Base-by-base conservation (phyloP, 495 filamentous ascomycete species). In the Podospora sp. region DNA sequence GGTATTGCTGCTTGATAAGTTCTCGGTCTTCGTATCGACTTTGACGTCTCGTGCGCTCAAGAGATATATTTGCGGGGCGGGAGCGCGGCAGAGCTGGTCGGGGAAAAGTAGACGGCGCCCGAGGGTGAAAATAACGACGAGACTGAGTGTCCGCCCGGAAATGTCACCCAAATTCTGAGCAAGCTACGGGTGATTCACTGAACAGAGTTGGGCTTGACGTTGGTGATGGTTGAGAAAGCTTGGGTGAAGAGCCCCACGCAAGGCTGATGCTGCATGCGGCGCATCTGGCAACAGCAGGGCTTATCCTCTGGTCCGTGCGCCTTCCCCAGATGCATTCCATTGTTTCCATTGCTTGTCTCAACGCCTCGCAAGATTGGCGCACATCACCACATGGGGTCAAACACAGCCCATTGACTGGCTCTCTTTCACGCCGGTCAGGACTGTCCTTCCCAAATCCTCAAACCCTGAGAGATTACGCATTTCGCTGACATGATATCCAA, bases 241-340 rank as follows among this genome's bases (percentile, higher is more conserved):
- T 26, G 22, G 20, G 22, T 57, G 11, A 46, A 46, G 53, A 24
- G 21, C 53, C 53, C 53, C 53, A 57, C 53, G 26, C 53, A 57
- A 57, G 53, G 53, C 53, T 57, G 53, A 24, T 24, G 21, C 22
- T 27, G 53, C 53, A 57, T 7, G 53, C 53, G 53, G 53, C 22
- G 26, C n/a, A 57, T 26, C 12, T 5, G 26, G 53, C 52, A 56
- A 26, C 20, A 14, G n/a, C 53, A 57, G 18, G 21, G 53, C 26
- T 57, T 55, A n/a, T n/a, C 40, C 16, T 6, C 40, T 46, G 40
- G 40, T 46, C 40, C 40, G 40, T 46, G 40, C 40, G 40, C 12
- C 40, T 46, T 18, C 40, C 40, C 40, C 40, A 14, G 40, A 6
- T 11, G 29, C 29, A 33, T 46, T 46, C 40, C 29, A 4, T 33